A percentile compares a stretch with the other conserved stretches of the same genome.
Conservation (phyloP, 2,329 filamentous ascomycete species). For the Parascedosporium putredinis region DNA sequence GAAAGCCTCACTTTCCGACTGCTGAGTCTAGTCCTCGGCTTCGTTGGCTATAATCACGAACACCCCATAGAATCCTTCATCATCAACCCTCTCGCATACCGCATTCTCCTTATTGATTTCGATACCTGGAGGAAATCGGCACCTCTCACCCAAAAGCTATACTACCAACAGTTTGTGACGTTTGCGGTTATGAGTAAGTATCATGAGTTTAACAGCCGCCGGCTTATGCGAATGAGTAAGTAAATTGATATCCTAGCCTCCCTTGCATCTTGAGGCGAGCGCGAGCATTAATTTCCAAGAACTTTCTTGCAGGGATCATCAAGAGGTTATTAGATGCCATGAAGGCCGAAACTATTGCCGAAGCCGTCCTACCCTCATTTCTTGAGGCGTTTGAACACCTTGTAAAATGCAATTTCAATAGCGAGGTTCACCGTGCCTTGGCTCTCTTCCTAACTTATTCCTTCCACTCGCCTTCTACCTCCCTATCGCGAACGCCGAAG, state of each 20-base stretch:
- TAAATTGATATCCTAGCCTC: slow-evolving; percentile 9
- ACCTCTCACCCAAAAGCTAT: slow-evolving; percentile 68
- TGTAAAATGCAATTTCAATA: slow-evolving; percentile 68
- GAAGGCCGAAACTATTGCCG: slow-evolving; percentile 69
- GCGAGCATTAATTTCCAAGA: no score
- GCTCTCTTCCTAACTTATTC: slow-evolving; percentile 91
- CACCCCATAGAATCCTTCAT: slow-evolving; percentile 81
- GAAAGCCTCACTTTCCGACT: slow-evolving; percentile 51
- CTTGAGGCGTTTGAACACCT: slow-evolving; percentile 70
- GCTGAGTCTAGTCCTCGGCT: slow-evolving; percentile 67
- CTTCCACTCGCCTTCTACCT: slow-evolving; percentile 51
- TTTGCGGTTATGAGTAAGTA: slow-evolving; percentile 88
- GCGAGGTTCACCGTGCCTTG: slow-evolving; percentile 75
- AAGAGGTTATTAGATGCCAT: slow-evolving; percentile 83
- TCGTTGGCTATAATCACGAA: slow-evolving; percentile 79
- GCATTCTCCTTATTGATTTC: slow-evolving; percentile 81
- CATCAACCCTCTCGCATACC: slow-evolving; percentile 89
- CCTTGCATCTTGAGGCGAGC: slow-evolving; percentile 1
- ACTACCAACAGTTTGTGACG: slow-evolving; percentile 83
- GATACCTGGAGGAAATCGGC: slow-evolving; percentile 85
- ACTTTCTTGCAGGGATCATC: slow-evolving; percentile 86
- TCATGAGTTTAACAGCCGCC: slow-evolving; percentile 81
- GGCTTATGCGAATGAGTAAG: slow-evolving; percentile 83
- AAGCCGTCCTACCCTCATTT: slow-evolving; percentile 65
- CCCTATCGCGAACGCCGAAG: slow-evolving; percentile 41